phyloP scores from a whole-genome alignment of 2,329 filamentous ascomycete genomes.

The Penicillium sp. region DNA sequence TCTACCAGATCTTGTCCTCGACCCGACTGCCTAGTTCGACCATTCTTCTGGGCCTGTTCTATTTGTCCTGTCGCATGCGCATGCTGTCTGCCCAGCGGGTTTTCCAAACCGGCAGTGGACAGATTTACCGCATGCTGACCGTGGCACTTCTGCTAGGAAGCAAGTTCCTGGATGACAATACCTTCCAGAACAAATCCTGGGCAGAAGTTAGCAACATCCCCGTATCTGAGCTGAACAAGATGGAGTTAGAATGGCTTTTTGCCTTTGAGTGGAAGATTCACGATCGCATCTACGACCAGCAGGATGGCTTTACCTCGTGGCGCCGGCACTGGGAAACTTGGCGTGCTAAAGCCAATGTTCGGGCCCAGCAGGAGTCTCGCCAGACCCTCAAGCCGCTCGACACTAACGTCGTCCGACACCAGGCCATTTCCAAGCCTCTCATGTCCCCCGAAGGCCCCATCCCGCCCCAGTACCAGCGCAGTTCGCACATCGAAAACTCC shows the following conservation, averaged over 20 bases:
- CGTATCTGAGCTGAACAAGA: constrained; percentile 74
- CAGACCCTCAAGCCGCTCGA: constrained; percentile 59
- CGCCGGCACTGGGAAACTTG: constrained; percentile 63
- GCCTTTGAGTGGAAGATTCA: constrained; percentile 81
- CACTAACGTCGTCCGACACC: constrained; percentile 56
- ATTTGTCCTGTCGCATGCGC: constrained; percentile 77
- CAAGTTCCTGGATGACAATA: constrained; percentile 96
- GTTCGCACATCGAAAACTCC: constrained; percentile 47
- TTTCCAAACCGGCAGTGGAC: constrained; percentile 57
- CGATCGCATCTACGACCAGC: constrained; percentile 72
- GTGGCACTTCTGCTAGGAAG: constrained; percentile 80
- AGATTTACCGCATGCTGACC: constrained; percentile 83
- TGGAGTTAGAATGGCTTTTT: constrained; percentile 83
- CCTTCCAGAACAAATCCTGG: constrained; percentile 96
- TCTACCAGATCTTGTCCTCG: constrained; percentile 82
- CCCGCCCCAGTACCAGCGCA: constrained; percentile 49
- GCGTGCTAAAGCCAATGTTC: constrained; percentile 49
- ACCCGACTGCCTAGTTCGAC: constrained; percentile 87
- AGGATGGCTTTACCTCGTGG: constrained; percentile 64
- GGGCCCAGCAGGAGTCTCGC: constrained; percentile 44
- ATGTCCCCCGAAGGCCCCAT: constrained; percentile 48
- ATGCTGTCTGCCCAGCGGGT: constrained; percentile 58
- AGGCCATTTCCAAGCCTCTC: constrained; percentile 46
- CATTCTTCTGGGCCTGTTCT: constrained; percentile 85
- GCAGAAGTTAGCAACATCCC: constrained; percentile 88